Evolutionary conservation across 179 eudicot species (phyloP), one percentile per base, ranked within the genome.

Genomic region (Heliamphora pulchella): DNA sequence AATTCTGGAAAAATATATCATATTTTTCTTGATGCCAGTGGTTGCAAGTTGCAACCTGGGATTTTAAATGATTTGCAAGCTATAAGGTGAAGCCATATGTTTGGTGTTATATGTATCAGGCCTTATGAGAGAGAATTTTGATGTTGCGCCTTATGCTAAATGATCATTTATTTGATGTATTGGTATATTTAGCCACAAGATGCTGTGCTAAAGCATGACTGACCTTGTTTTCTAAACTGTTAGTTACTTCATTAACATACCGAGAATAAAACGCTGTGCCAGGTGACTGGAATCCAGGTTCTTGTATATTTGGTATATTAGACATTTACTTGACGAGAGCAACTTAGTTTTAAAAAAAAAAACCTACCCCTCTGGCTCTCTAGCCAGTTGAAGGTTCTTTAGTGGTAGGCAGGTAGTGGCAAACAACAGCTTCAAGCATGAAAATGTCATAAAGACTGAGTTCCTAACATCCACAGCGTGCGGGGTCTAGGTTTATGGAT

Each of bases 231-330:
- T 7, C 14, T 47, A 47, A n/a, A 8, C 11, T 55, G 59, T 41
- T 17, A 71, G 55, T 22, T 71, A 46, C 18, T 71, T 71, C 54
- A 8, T 71, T 71, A 43, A n/a, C 72, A 68, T 68, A 31, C 31
- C 31, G 31, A 31, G 31, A 31, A 31, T 31, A 31, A 31, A 31
- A 31, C 31, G 31, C 31, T 31, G 31, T 31, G 31, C 31, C 31
- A 31, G 31, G 31, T 31, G 31, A 31, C 31, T 31, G 31, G 31
- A 31, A 31, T 31, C 31, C 11, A 43, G 20, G 72, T 18, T 15
- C 72, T 43, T 44, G 72, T 43, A 2, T 2, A 51, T 44, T 68
- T 43, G 14, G 1, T 68, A 68, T 13, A 43, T 11, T 44, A 0
- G 41, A 68, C 50, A 4, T 68, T 43, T 22, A 31, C 31, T 31